Conservation (phyloP, 306 rosid species). For the Oemleria cerasiformis region DNA sequence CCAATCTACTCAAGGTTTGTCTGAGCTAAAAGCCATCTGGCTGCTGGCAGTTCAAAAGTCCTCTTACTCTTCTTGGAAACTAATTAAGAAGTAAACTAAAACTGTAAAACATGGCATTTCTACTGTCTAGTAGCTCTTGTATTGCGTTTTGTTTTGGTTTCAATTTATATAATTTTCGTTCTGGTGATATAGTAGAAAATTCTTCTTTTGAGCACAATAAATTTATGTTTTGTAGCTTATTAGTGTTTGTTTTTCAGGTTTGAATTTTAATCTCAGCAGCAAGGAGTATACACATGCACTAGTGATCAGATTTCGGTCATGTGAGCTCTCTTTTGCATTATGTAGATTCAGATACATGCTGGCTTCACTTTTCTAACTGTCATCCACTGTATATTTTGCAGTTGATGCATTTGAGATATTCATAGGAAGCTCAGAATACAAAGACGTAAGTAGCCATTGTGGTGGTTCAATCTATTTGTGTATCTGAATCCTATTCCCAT, state of each 20-base stretch:
- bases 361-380: constrained; percentile 28
- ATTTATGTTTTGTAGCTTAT: constrained; percentile 2
- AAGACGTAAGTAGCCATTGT: constrained; percentile 54
- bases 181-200: background rate
- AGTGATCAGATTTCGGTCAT: constrained; percentile 76
- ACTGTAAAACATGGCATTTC: background rate
- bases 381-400: constrained; percentile 41
- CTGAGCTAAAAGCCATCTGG: constrained; percentile 16
- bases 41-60: no score
- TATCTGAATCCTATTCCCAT: background rate
- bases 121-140: background rate
- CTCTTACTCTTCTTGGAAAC: background rate
- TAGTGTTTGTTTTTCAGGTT: constrained; percentile 47
- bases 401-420: constrained; percentile 72
- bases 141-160: background rate
- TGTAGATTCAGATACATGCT: constrained; percentile 23
- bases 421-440: constrained; percentile 66
- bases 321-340: constrained; percentile 44
- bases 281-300: constrained; percentile 69
- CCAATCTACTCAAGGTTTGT: constrained; percentile 75
- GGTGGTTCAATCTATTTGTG: constrained; percentile 11
- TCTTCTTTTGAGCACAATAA: background rate
- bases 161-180: background rate
- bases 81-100: constrained; percentile 10
- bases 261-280: constrained; percentile 57